Conservation (phyloP, 139 green algal species). For the Coelastrella sp. region DNA sequence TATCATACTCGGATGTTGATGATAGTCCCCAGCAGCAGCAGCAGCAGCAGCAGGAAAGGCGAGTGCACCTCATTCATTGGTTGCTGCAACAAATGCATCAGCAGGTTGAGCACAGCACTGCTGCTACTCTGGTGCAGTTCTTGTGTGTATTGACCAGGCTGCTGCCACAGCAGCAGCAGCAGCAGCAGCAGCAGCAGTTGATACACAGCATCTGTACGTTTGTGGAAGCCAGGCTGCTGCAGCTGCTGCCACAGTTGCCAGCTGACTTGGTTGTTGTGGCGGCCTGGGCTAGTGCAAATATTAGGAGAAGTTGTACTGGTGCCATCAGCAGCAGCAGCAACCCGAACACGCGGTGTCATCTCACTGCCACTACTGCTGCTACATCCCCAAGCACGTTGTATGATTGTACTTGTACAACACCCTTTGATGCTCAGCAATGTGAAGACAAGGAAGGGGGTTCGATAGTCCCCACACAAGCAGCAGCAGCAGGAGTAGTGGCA, state of each 20-base stretch:
- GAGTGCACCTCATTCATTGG: not conserved
- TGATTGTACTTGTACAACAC: not conserved
- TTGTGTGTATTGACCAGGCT: not conserved
- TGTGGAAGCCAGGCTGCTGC: conserved; percentile 12
- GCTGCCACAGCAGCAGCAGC: not conserved
- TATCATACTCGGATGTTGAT: not conserved
- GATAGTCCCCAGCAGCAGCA: not conserved
- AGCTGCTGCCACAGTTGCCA: not conserved
- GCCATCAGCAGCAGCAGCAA: not conserved
- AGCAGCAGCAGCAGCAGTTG: conserved; percentile 8
- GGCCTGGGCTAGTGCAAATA: not conserved
- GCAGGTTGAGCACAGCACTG: not conserved
- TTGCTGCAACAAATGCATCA: conserved; percentile 4
- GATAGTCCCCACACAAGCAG: too few relatives aligned
- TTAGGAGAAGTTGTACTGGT: not conserved
- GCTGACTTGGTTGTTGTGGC: not conserved
- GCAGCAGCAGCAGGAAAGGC: not conserved
- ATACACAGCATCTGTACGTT: not conserved
- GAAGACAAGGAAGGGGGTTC: too few relatives aligned
- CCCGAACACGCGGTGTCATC: not conserved
- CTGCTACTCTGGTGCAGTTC: not conserved
- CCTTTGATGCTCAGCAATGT: too few relatives aligned
- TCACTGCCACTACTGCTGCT: not conserved
- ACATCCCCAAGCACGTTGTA: not conserved
- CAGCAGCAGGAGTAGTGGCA: not conserved